A percentile compares a stretch with the other conserved stretches of the same genome.
Conservation (phyloP, 2,329 filamentous ascomycete species). For the Epichloe elymi region DNA sequence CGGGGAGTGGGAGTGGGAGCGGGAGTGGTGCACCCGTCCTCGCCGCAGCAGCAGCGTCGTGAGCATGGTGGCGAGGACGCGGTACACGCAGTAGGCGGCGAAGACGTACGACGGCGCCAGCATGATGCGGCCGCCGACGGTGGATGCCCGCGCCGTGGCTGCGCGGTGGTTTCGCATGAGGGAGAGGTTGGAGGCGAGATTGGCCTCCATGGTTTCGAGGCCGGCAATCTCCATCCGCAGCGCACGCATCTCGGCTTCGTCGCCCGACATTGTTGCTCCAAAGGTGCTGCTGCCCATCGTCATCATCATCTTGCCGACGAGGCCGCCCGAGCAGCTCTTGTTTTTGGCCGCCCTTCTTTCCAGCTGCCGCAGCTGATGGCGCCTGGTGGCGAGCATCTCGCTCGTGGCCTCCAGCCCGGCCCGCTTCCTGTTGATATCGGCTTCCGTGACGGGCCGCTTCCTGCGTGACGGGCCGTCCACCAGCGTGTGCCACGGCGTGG, state of each 20-base stretch:
- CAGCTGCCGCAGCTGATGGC: conserved; percentile 55
- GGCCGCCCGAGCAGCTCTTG: conserved; percentile 25
- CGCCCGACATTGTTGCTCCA: conserved; percentile 49
- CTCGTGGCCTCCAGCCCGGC: conserved; percentile 65
- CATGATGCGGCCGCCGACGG: conserved; percentile 50
- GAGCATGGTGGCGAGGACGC: conserved; percentile 58
- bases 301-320: conserved; percentile 57
- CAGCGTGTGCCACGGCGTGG: conserved; percentile 75
- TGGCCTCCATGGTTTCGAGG: conserved; percentile 66
- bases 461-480: conserved; percentile 40
- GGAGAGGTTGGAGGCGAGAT: conserved; percentile 51
- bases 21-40: conserved; percentile 22
- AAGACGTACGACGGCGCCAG: conserved; percentile 54
- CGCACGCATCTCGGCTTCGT: conserved; percentile 43
- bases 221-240: conserved; percentile 67
- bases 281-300: conserved; percentile 25
- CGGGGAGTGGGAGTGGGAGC: conserved; percentile 13
- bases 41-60: conserved; percentile 50
- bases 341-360: conserved; percentile 39
- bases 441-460: conserved; percentile 52
- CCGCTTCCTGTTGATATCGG: conserved; percentile 64
- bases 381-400: conserved; percentile 67
- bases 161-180: conserved; percentile 50
- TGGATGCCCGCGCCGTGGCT: conserved; percentile 53
- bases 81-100: conserved; percentile 73